Evolutionary conservation across 2,329 filamentous ascomycete species (phyloP).

Genomic region (Boeremia lycopersici): DNA sequence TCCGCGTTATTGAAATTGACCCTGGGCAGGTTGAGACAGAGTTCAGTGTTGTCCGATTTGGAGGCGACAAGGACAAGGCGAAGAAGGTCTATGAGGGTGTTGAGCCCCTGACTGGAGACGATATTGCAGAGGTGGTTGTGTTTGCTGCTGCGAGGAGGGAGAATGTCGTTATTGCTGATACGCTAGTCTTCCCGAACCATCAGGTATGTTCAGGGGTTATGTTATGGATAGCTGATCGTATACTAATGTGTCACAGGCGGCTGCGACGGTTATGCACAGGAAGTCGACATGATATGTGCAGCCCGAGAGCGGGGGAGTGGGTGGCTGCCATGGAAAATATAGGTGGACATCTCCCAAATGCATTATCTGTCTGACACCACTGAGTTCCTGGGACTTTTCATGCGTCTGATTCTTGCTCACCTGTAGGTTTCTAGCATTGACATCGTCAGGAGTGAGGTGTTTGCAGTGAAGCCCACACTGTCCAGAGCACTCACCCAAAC

Average conservation of each 20-base stretch:
- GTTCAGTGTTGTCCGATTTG: slow-evolving; percentile 86
- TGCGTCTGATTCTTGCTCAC: too few relatives aligned
- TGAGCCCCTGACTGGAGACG: slow-evolving; percentile 82
- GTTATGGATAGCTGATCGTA: not conserved
- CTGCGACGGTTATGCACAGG: slow-evolving; percentile 46
- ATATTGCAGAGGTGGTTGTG: slow-evolving; percentile 89
- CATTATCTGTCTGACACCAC: too few relatives aligned
- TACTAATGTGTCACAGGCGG: slow-evolving; percentile 37
- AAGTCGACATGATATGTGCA: slow-evolving; percentile 21
- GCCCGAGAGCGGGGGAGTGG: too few relatives aligned
- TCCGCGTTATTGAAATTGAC: slow-evolving; percentile 86
- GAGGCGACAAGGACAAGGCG: slow-evolving; percentile 86
- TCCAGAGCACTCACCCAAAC: too few relatives aligned
- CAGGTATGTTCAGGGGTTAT: slow-evolving; percentile 65
- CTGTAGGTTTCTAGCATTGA: too few relatives aligned
- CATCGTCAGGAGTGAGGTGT: too few relatives aligned
- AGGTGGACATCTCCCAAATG: not conserved
- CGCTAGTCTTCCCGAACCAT: slow-evolving; percentile 85
- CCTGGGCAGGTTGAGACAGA: slow-evolving; percentile 95
- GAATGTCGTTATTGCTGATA: slow-evolving; percentile 90
- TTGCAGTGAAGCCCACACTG: too few relatives aligned
- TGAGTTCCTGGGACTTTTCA: too few relatives aligned
- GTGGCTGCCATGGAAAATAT: not conserved
- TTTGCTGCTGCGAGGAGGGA: slow-evolving; percentile 83
- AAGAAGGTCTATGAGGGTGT: slow-evolving; percentile 80